Percentiles rank a stretch among this genome's conserved stretches.
Conservation (phyloP, 495 filamentous ascomycete genomes). For the Hyaloscypha hepaticicola region DNA sequence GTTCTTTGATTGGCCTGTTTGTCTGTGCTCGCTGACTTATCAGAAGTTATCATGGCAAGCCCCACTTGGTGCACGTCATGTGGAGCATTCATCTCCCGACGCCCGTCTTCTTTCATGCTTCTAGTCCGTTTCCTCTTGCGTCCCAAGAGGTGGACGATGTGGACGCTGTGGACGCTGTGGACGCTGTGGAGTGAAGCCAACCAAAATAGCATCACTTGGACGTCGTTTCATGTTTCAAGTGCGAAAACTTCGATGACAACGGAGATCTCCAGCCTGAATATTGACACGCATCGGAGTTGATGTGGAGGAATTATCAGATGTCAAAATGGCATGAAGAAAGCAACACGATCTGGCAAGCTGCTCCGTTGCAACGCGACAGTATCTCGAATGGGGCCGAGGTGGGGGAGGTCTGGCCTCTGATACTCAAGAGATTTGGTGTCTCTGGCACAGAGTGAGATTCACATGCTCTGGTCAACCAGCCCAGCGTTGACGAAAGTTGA, state of each 20-base stretch:
- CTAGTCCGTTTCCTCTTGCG: slow-evolving; percentile 11
- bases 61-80: not conserved
- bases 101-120: slow-evolving; percentile 15
- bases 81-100: slow-evolving; percentile 6
- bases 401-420: not conserved
- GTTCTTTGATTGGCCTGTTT: not conserved
- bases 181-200: slow-evolving; percentile 1
- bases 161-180: no score
- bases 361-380: not conserved
- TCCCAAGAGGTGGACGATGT: not conserved
- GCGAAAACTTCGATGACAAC: not conserved
- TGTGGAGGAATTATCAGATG: not conserved
- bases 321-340: not conserved
- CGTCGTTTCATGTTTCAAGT: slow-evolving; percentile 8
- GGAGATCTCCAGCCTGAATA: not conserved
- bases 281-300: not conserved
- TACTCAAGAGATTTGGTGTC: not conserved
- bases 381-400: not conserved
- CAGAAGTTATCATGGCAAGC: not conserved
- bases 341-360: not conserved
- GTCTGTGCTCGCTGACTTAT: not conserved
- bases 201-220: slow-evolving; percentile 7
- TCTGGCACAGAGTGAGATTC: not conserved
- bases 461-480: not conserved
- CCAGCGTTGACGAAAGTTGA: not conserved